Evolutionary conservation across 1,284 basidiomycete species (phyloP).

Genomic region (Violaceomyces palustris): DNA sequence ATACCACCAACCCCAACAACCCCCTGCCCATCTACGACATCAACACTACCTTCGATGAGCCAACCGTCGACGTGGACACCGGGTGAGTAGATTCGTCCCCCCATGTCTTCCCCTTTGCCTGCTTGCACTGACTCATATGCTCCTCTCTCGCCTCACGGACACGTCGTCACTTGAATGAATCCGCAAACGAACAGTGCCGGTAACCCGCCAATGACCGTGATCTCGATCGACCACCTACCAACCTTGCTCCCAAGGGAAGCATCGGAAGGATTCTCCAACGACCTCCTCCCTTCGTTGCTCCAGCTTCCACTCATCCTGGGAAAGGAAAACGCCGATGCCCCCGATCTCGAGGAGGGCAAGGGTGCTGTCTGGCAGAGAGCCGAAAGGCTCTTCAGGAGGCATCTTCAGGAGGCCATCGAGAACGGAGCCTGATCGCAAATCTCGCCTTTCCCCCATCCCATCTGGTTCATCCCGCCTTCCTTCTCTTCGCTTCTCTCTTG

Average conservation of each 20-base stretch:
- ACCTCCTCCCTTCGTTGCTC: conserved; percentile 71
- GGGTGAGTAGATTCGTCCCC: too few relatives aligned
- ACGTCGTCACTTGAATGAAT: conserved; percentile 1
- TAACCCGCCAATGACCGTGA: conserved; percentile 64
- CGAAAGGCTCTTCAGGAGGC: conserved; percentile 75
- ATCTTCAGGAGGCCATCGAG: conserved; percentile 59
- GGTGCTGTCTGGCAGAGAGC: conserved; percentile 79
- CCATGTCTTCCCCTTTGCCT: too few relatives aligned
- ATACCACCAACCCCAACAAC: conserved; percentile 98
- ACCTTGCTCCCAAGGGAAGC: conserved; percentile 92
- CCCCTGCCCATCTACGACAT: conserved; percentile 92
- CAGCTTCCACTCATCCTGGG: conserved; percentile 45
- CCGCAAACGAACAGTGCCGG: too few relatives aligned
- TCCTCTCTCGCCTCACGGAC: too few relatives aligned
- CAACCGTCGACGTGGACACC: conserved; percentile 72
- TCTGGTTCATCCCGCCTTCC: too few relatives aligned
- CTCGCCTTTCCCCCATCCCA: too few relatives aligned
- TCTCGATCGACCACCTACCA: conserved; percentile 96
- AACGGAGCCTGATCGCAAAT: conserved; percentile 18
- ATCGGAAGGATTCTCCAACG: conserved; percentile 88
- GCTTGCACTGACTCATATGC: too few relatives aligned
- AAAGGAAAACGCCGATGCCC: conserved; percentile 22
- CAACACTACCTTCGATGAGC: conserved; percentile 92
- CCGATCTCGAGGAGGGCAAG: conserved; percentile 37
- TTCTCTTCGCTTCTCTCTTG: too few relatives aligned